phyloP scores from a whole-genome alignment of 805 yeast species.

The Tanozyma kutaoensis region DNA sequence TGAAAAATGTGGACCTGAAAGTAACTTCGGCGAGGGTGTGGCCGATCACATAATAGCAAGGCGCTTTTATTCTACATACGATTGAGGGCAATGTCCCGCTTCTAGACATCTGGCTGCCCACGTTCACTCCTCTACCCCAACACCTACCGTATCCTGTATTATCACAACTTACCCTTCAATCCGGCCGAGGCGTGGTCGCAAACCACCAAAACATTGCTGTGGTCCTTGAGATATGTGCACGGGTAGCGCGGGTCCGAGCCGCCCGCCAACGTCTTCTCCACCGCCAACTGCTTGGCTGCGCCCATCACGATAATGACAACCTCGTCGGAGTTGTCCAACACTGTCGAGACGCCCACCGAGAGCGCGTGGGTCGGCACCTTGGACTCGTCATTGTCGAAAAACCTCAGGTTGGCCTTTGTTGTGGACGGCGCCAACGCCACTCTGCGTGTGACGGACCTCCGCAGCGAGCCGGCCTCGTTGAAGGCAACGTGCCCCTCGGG shows the following conservation, averaged over 20 bases:
- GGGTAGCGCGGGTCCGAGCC: slow-evolving; percentile 28
- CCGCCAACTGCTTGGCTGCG: slow-evolving; percentile 29
- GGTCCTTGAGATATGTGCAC: slow-evolving; percentile 35
- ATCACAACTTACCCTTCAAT: slow-evolving; percentile 17
- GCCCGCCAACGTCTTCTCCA: slow-evolving; percentile 30
- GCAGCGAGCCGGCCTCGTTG: slow-evolving; percentile 40
- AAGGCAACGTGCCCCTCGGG: slow-evolving; percentile 52
- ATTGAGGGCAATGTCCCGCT: too few species aligned
- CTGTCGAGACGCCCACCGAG: slow-evolving; percentile 44
- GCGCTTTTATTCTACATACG: too few species aligned
- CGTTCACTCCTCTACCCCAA: too few species aligned
- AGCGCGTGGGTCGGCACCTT: slow-evolving; percentile 40
- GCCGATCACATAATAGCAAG: too few species aligned
- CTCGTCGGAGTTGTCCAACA: slow-evolving; percentile 41
- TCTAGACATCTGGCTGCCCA: too few species aligned
- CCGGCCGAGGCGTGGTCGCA: slow-evolving; percentile 38
- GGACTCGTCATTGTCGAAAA: slow-evolving; percentile 30
- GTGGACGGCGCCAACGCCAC: slow-evolving; percentile 36
- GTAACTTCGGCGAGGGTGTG: too few species aligned
- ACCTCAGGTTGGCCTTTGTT: slow-evolving; percentile 38
- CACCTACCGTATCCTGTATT: too few species aligned
- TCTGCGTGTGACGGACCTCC: slow-evolving; percentile 31
- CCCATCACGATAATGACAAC: slow-evolving; percentile 41
- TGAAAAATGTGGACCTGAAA: too few species aligned
- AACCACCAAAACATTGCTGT: slow-evolving; percentile 28